Percentiles rank a stretch among this genome's conserved stretches.
Evolutionary conservation across 768 basidiomycete species (phyloP).

Genomic region (Naematelia encephala): DNA sequence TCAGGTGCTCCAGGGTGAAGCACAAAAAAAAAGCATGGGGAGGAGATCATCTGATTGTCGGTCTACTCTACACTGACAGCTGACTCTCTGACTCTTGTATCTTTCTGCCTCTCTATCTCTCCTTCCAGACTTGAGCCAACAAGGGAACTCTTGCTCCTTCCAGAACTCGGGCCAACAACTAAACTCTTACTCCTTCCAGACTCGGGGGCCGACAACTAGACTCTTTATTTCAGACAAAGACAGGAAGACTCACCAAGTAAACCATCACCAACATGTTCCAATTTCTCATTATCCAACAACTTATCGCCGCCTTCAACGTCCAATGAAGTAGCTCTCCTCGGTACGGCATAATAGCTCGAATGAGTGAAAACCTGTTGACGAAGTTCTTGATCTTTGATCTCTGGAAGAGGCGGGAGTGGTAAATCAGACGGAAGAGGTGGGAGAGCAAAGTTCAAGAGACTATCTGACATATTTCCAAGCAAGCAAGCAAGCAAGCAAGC

Average conservation of each 20-base stretch:
- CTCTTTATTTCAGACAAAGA: background rate
- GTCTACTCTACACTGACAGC: no score
- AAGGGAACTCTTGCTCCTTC: background rate
- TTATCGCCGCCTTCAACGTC: slow-evolving; percentile 9
- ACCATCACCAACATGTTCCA: slow-evolving; percentile 36
- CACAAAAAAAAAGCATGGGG: no score
- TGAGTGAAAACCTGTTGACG: slow-evolving; percentile 33
- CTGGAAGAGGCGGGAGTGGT: slow-evolving; percentile 22
- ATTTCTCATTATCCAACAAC: slow-evolving; percentile 31
- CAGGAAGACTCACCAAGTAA: slow-evolving; percentile 15
- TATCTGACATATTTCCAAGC: no score
- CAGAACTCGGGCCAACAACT: background rate
- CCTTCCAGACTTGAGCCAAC: background rate
- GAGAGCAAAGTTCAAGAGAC: no score
- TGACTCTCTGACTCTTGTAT: no score
- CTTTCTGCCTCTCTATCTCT: background rate
- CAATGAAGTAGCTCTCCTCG: slow-evolving; percentile 4
- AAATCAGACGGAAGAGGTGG: slow-evolving; percentile 1
- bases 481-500: no score
- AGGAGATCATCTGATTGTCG: no score
- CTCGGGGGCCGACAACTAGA: no score
- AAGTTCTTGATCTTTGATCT: slow-evolving; percentile 15
- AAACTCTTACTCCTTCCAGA: no score
- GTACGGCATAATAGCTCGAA: slow-evolving; percentile 17
- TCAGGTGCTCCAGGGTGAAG: background rate